These are phyloP conservation scores for Arxiozyma bovina DNA, from an alignment of 1,139 yeast species.

Conservation along the genomic window DNA sequence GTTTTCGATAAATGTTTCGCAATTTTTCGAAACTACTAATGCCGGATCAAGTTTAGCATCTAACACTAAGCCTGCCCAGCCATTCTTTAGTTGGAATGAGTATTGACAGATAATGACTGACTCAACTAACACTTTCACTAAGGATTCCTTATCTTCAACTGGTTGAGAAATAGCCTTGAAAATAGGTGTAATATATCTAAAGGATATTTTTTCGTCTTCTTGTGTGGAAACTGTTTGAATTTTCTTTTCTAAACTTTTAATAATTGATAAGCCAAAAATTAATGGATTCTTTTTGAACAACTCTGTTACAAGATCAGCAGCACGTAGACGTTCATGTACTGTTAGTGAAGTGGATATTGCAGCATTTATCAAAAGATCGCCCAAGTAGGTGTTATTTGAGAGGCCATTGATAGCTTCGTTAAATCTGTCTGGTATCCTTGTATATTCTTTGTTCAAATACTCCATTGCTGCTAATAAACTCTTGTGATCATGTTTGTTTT, in stretches of 20 bases:
- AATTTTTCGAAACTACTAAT: constrained; percentile 38
- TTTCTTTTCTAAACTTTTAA: constrained; percentile 19
- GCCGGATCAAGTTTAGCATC: constrained; percentile 60
- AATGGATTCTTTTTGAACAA: constrained; percentile 20
- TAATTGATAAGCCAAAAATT: constrained; percentile 18
- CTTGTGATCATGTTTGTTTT: constrained; percentile 19
- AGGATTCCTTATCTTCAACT: constrained; percentile 30
- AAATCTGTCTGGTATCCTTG: constrained; percentile 9
- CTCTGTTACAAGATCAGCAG: constrained; percentile 14
- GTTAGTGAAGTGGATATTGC: constrained; percentile 16
- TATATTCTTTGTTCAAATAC: constrained; percentile 13
- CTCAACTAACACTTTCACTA: constrained; percentile 37
- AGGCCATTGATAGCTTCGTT: constrained; percentile 10
- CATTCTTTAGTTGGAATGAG: constrained; percentile 38
- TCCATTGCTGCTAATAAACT: constrained; percentile 19
- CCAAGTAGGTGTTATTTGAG: constrained; percentile 14
- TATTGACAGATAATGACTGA: constrained; percentile 53
- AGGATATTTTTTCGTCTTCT: constrained; percentile 14
- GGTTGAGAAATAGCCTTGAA: constrained; percentile 40
- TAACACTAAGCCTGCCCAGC: constrained; percentile 78
- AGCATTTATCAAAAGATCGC: constrained; percentile 19
- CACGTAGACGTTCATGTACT: constrained; percentile 16
- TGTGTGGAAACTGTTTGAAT: constrained; percentile 8
- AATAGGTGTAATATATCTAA: constrained; percentile 34
- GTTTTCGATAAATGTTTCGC: constrained; percentile 34